Evolutionary conservation across 805 yeast genomes (phyloP).

Genomic region (Teunomyces stri): DNA sequence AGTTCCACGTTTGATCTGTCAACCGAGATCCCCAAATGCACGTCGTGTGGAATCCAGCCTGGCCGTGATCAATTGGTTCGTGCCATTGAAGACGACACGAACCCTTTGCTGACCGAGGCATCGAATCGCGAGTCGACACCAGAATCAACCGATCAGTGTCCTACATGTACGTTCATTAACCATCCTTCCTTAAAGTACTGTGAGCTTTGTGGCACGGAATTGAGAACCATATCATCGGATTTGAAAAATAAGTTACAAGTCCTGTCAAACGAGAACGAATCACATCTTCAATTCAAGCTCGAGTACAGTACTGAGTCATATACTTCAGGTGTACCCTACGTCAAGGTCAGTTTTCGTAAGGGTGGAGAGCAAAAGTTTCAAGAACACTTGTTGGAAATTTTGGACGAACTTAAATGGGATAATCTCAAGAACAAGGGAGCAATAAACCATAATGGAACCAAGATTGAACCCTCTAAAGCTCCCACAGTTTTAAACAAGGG

Average conservation of each 20-base stretch:
- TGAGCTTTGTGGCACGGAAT: conserved; percentile 78
- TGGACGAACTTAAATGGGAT: conserved; percentile 56
- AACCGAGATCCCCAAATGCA: conserved; percentile 31
- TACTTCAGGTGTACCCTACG: conserved; percentile 33
- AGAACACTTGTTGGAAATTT: conserved; percentile 34
- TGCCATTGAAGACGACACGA: not conserved
- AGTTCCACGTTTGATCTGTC: conserved; percentile 15
- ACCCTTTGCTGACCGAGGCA: not conserved
- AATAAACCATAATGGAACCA: conserved; percentile 37
- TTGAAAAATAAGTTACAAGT: not conserved
- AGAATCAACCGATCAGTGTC: conserved; percentile 36
- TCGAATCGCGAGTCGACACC: conserved; percentile 10
- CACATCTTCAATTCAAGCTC: conserved; percentile 19
- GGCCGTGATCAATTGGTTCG: conserved; percentile 1
- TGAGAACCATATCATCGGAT: conserved; percentile 3
- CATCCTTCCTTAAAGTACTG: conserved; percentile 76
- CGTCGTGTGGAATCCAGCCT: conserved; percentile 38
- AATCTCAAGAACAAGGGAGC: conserved; percentile 30
- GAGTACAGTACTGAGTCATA: conserved; percentile 33
- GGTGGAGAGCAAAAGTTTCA: conserved; percentile 62
- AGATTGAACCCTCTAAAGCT: conserved; percentile 10
- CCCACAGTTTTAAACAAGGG: not conserved
- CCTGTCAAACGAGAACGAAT: not conserved
- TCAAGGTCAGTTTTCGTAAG: conserved; percentile 73
- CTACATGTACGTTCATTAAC: conserved; percentile 74